These are phyloP conservation scores for Mallotus japonicus DNA, from an alignment of 441 rosid species.

Conservation along the genomic window DNA sequence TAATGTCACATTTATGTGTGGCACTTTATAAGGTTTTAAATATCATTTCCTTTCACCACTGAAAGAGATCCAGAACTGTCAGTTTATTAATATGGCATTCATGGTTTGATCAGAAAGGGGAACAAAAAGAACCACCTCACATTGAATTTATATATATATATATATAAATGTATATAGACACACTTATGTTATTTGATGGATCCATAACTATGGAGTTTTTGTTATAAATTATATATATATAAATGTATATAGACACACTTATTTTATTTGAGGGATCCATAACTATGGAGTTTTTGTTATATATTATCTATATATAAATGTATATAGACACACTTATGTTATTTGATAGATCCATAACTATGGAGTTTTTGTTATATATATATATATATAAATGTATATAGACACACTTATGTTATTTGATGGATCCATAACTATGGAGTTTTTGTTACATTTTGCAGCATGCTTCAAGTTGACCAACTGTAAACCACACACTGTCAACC, in stretches of 20 bases:
- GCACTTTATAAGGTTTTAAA: background rate
- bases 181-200: background rate
- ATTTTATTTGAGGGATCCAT: conserved; percentile 12
- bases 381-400: too few relatives aligned
- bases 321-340: too few relatives aligned
- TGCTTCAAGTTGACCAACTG: conserved; percentile 81
- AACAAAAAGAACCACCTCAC: background rate
- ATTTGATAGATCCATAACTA: conserved; percentile 14
- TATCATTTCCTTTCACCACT: background rate
- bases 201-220: conserved; percentile 14
- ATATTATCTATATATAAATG: too few relatives aligned
- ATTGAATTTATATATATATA: background rate
- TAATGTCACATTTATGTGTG: background rate
- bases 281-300: conserved; percentile 16
- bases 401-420: background rate
- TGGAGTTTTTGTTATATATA: background rate
- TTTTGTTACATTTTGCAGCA: conserved; percentile 45
- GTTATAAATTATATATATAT: too few relatives aligned
- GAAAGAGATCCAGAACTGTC: background rate
- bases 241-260: too few relatives aligned
- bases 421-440: conserved; percentile 10
- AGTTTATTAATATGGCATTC: background rate
- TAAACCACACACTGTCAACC: conserved; percentile 58
- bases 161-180: too few relatives aligned
- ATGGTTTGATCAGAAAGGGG: background rate